A percentile compares a stretch with the other conserved stretches of the same genome.
These are phyloP conservation scores for Monosporozyma siamensis DNA, from an alignment of 805 yeast species.

Conservation along the genomic window DNA sequence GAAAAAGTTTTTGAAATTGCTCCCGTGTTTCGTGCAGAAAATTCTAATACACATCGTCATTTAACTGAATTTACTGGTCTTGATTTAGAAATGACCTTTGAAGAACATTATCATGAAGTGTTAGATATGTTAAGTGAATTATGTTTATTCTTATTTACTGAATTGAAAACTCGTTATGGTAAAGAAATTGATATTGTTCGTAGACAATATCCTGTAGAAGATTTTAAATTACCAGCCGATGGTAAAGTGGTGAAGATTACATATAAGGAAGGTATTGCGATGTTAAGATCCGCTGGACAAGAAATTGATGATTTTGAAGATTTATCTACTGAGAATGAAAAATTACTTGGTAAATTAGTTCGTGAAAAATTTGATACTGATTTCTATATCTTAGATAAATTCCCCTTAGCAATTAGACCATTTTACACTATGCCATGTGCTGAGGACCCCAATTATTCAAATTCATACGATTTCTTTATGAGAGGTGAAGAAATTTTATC, in stretches of 20 bases:
- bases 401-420: constrained; percentile 95
- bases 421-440: constrained; percentile 99
- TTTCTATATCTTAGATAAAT: constrained; percentile 94
- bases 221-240: constrained; percentile 85
- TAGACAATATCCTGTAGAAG: constrained; percentile 95
- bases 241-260: constrained; percentile 88
- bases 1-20: constrained; percentile 94
- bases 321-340: constrained; percentile 89
- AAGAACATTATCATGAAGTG: constrained; percentile 95
- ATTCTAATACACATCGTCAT: constrained; percentile 98
- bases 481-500: constrained; percentile 98
- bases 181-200: constrained; percentile 84
- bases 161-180: constrained; percentile 69
- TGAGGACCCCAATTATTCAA: constrained; percentile 82
- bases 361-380: constrained; percentile 94
- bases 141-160: constrained; percentile 80
- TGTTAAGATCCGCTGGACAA: constrained; percentile 75
- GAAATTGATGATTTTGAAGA: constrained; percentile 76
- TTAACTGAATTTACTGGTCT: constrained; percentile 98
- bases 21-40: constrained; percentile 98
- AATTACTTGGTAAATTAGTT: constrained; percentile 81
- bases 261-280: constrained; percentile 82
- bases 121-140: constrained; percentile 53
- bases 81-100: constrained; percentile 96
- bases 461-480: constrained; percentile 99